These are phyloP conservation scores for Euphrasia confusa DNA, from an alignment of 257 asterid genomes.

Conservation along the genomic window DNA sequence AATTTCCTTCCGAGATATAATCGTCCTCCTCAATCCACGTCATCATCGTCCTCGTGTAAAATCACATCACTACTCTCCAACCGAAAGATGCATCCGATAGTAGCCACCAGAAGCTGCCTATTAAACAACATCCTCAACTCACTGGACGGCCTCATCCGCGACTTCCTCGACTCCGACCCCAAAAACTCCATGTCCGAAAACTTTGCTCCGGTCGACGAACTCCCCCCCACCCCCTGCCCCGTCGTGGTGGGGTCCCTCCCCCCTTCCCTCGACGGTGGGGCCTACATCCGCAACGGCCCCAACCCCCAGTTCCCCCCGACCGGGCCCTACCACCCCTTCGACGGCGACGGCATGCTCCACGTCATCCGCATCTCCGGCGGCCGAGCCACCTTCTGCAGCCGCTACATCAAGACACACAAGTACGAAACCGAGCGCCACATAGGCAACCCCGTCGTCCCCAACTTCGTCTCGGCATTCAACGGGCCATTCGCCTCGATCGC, in stretches of 20 bases:
- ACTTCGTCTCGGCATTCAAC: slow-evolving; percentile 36
- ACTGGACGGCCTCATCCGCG: slow-evolving; percentile 26
- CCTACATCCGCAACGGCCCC: slow-evolving; percentile 63
- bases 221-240: slow-evolving; percentile 39
- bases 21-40: rapidly evolving
- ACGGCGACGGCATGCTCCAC: slow-evolving; percentile 75
- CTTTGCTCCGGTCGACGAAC: slow-evolving; percentile 38
- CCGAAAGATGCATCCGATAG: neutral
- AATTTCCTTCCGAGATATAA: neutral
- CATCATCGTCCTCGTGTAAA: neutral
- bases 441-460: slow-evolving; percentile 27
- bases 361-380: slow-evolving; percentile 39
- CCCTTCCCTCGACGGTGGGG: slow-evolving; percentile 40
- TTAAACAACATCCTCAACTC: slow-evolving; percentile 15
- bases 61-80: neutral
- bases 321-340: slow-evolving; percentile 51
- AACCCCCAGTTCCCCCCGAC: slow-evolving; percentile 55
- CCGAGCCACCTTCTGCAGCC: slow-evolving; percentile 23
- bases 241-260: slow-evolving; percentile 53
- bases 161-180: slow-evolving; percentile 38
- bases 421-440: neutral
- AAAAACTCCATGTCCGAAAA: slow-evolving; percentile 33
- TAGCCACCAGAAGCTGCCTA: neutral
- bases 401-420: slow-evolving; percentile 16
- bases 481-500: slow-evolving; percentile 36